Conservation (phyloP, 345 rosid genomes). For the Combretum micranthum region DNA sequence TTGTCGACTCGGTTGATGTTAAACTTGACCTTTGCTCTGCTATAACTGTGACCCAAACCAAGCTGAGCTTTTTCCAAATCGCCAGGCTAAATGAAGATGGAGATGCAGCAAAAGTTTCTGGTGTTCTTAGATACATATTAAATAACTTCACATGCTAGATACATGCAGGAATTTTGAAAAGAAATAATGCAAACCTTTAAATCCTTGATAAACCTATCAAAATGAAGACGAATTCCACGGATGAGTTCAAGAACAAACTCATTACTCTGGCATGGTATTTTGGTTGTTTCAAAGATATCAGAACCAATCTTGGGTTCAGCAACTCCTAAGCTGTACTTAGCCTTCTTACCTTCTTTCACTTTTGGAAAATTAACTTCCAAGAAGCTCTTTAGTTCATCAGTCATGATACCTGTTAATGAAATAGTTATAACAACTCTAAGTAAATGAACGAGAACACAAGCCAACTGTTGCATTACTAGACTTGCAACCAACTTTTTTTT, state of each 20-base stretch:
- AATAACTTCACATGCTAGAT: neutral
- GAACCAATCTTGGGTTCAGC: constrained; percentile 87
- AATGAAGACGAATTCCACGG: constrained; percentile 80
- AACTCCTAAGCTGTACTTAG: constrained; percentile 76
- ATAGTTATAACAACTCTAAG: too few relatives aligned
- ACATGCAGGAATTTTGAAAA: neutral
- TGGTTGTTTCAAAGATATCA: constrained; percentile 62
- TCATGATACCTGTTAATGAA: constrained; percentile 42
- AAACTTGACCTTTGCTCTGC: constrained; percentile 95
- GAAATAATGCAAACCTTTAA: constrained; percentile 51
- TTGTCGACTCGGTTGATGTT: constrained; percentile 87
- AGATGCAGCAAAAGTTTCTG: neutral
- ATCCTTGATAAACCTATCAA: constrained; percentile 80
- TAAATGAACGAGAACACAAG: too few relatives aligned
- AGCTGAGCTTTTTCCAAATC: constrained; percentile 91
- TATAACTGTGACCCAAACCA: constrained; percentile 93
- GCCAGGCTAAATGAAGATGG: constrained; percentile 47
- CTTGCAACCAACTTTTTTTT: too few relatives aligned
- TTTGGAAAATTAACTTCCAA: constrained; percentile 84
- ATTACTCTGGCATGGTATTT: constrained; percentile 83
- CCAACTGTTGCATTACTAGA: too few relatives aligned
- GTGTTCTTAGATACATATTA: neutral
- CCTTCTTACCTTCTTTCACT: constrained; percentile 73
- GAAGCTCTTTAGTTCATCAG: constrained; percentile 76
- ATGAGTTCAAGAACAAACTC: constrained; percentile 83